These are phyloP conservation scores for Boletus subparvulus DNA, from an alignment of 768 basidiomycete genomes.

Conservation along the genomic window DNA sequence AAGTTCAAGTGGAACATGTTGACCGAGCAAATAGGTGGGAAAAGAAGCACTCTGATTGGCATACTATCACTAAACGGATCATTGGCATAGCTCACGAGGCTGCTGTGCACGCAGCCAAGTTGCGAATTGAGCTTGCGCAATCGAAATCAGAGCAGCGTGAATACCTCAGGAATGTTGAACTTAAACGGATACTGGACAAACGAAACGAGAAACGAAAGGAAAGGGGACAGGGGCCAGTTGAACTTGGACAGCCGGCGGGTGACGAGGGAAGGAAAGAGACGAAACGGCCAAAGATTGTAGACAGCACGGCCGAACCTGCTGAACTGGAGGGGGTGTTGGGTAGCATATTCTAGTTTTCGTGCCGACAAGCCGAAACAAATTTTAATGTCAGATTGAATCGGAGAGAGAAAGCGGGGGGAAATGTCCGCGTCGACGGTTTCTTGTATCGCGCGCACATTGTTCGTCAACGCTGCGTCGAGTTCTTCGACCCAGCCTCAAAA, in stretches of 20 bases:
- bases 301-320: neutral
- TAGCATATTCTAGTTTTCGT: slow-evolving; percentile 47
- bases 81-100: slow-evolving; percentile 78
- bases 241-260: slow-evolving; percentile 19
- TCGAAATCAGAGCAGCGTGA: slow-evolving; percentile 87
- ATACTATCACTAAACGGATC: slow-evolving; percentile 7
- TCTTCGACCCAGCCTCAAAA: slow-evolving; percentile 33
- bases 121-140: slow-evolving; percentile 90
- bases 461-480: slow-evolving; percentile 39
- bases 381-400: slow-evolving; percentile 25
- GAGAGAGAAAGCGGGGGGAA: slow-evolving; percentile 19
- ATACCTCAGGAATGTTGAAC: slow-evolving; percentile 92
- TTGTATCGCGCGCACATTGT: slow-evolving; percentile 66
- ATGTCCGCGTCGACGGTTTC: slow-evolving; percentile 18
- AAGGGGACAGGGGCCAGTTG: slow-evolving; percentile 50
- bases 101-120: slow-evolving; percentile 79
- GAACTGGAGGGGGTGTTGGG: slow-evolving; percentile 46
- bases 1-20: slow-evolving; percentile 99
- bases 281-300: slow-evolving; percentile 12
- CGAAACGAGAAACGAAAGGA: slow-evolving; percentile 66
- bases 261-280: slow-evolving; percentile 10
- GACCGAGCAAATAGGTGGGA: slow-evolving; percentile 95
- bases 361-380: slow-evolving; percentile 13
- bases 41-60: neutral
- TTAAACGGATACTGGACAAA: slow-evolving; percentile 82